Base-by-base conservation (phyloP, 495 filamentous ascomycete genomes). In the Penicillium waksmanii region DNA sequence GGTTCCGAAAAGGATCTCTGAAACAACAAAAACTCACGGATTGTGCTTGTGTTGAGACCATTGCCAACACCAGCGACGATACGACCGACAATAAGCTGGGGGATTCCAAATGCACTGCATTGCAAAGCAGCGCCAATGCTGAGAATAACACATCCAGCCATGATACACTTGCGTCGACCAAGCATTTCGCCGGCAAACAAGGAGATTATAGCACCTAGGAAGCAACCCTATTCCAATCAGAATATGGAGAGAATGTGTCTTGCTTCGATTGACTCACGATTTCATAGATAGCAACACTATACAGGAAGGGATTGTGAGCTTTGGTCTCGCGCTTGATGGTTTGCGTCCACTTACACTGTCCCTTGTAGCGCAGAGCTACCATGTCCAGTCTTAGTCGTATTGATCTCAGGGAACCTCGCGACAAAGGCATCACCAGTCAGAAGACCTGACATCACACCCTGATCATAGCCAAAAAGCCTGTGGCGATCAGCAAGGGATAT, bases 101-200 rank as follows among this genome's bases (percentile, higher is more conserved):
- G 67, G 9, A 83, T 69, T 25, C 73, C 74, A 63, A 79, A 85
- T 0, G 83, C 70, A 27, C 75, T 74, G 40, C 78, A 77, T 63
- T 87, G 84, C 4, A 87, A 71, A 36, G 84, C 74, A 15, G 84
- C 82, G 6, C 83, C 85, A 23, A 87, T 69, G 23, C 64, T 75
- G 72, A 87, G 81, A 40, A 87, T 79, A 0, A 76, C 65, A 36
- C 78, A 80, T 11, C 81, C 82, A 34, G 78, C 62, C 40, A 85
- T 58, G 52, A 87, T 81, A 3, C 77, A 79, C 63, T 77, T 83
- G 60, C 82, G 81, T 33, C 84, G 73, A 8, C 84, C 84, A 3
- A 86, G 72, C 15, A 58, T 64, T 55, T 85, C 84, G 42, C 85
- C 84, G 40, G 81, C 64, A 21, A 73, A 67, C 43, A 83, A 67